These are phyloP conservation scores for Trametes pubescens DNA, from an alignment of 1,284 basidiomycete species.

Conservation along the genomic window DNA sequence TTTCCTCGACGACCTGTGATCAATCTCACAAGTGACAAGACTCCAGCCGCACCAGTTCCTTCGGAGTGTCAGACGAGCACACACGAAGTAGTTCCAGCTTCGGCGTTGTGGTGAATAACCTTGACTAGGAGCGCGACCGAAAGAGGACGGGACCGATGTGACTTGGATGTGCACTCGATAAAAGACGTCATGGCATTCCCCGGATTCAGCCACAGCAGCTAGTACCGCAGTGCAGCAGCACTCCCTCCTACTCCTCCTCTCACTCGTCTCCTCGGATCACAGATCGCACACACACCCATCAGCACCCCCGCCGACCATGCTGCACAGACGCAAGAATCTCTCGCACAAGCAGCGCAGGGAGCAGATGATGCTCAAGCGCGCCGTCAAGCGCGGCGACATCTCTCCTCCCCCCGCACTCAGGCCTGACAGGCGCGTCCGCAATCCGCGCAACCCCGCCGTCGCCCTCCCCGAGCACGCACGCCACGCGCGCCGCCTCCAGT, in stretches of 20 bases:
- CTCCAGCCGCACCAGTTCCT: background rate
- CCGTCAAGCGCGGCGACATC: conserved; percentile 80
- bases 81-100: no score
- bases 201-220: background rate
- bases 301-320: conserved; percentile 34
- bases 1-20: conserved; percentile 15
- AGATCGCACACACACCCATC: background rate
- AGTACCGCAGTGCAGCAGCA: background rate
- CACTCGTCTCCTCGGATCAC: background rate
- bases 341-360: conserved; percentile 78
- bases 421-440: conserved; percentile 35
- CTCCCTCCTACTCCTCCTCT: background rate
- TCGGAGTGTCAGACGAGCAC: background rate
- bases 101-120: background rate
- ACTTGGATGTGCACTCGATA: background rate
- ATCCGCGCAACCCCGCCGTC: conserved; percentile 22
- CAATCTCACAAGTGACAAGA: conserved; percentile 4
- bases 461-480: conserved; percentile 34
- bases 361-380: conserved; percentile 78
- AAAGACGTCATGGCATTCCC: conserved; percentile 1
- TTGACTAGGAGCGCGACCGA: background rate
- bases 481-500: conserved; percentile 66
- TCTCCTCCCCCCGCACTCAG: conserved; percentile 50
- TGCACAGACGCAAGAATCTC: conserved; percentile 63
- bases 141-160: background rate